Evolutionary conservation across 2,329 filamentous ascomycete genomes (phyloP), one percentile per base, ranked within the genome.

Genomic region (Arthroderma sp.): DNA sequence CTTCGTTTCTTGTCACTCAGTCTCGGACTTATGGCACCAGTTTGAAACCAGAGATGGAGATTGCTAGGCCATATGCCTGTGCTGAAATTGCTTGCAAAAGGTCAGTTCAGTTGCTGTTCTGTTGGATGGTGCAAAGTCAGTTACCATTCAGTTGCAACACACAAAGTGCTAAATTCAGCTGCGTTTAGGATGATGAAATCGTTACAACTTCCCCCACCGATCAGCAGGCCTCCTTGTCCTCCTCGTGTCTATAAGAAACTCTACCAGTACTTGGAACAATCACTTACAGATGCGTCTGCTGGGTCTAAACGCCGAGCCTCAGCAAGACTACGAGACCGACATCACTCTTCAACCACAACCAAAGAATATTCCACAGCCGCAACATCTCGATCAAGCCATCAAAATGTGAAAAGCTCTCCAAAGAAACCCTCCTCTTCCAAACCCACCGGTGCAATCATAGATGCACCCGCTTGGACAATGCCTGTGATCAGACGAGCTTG

Each of bases 1-100:
- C 86, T 1, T 70, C 73, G 42, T 86, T 82, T 6, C 69, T 94
- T 5, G 75, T 93, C 38, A 80, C 84, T 1, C 86, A 91, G 62
- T 93, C 86, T 8, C 78, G 85, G 31, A 78, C 80, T 57, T 80
- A 79, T 55, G 86, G 85, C 41, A 80, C 78, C 56, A 82, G 76
- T 10, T 70, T 95, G 43, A 93, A 87, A 59, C 74, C 80, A 3
- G 86, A 93, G 45, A 87, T 94, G 61, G 88, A 95, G 61, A 79
- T 91, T 51, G 86, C 82, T n/a, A 75, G 88, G 15, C 73, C 77
- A 4, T 91, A 91, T 61, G 83, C 82, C 3, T 94, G 87, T 60
- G 83, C 85, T 9, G 82, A 94, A 63, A 75, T 98, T 48, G 91
- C 91, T 15, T 96, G 88, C 59, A 86, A 89, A 54, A 77, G 85